A percentile compares a stretch with the other conserved stretches of the same genome.
Evolutionary conservation across 2,329 filamentous ascomycete species (phyloP).

Genomic region (Aulographum hederae): DNA sequence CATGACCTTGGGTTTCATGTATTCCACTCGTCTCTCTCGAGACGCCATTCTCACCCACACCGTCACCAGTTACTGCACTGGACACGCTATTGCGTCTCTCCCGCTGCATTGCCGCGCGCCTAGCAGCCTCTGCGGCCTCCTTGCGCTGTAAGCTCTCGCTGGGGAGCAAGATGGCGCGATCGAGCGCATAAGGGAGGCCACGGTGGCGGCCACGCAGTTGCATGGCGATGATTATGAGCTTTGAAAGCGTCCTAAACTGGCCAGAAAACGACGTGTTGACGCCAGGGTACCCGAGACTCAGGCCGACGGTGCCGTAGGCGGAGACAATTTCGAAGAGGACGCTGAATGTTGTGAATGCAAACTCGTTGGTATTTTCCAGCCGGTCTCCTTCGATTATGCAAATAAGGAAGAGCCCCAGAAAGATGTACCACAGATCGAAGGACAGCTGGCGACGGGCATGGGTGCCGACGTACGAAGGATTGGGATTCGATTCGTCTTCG

Average conservation of each 20-base stretch:
- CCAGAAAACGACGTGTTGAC: constrained; percentile 66
- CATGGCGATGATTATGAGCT: constrained; percentile 49
- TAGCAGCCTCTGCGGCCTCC: constrained; percentile 31
- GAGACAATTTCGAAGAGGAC: constrained; percentile 23
- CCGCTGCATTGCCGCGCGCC: neutral
- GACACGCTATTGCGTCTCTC: neutral
- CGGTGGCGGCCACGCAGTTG: constrained; percentile 46
- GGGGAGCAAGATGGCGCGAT: constrained; percentile 51
- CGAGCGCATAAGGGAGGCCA: constrained; percentile 47
- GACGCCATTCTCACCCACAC: neutral
- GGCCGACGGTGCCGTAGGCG: constrained; percentile 65
- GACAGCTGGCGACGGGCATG: constrained; percentile 87
- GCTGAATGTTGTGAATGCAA: constrained; percentile 30
- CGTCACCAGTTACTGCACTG: neutral
- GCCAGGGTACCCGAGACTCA: constrained; percentile 65
- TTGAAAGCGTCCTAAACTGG: constrained; percentile 56
- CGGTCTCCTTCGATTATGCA: constrained; percentile 66
- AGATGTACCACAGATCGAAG: constrained; percentile 96
- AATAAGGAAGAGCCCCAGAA: constrained; percentile 82
- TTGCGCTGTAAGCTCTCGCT: constrained; percentile 44
- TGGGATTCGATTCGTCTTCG: constrained; percentile 24
- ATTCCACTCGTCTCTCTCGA: constrained; percentile 1
- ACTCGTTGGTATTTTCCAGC: constrained; percentile 33
- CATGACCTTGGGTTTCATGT: constrained; percentile 3
- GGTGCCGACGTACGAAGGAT: constrained; percentile 59